Base-by-base conservation (phyloP, 2,329 filamentous ascomycete genomes). In the Ceratocystis smalleyi region DNA sequence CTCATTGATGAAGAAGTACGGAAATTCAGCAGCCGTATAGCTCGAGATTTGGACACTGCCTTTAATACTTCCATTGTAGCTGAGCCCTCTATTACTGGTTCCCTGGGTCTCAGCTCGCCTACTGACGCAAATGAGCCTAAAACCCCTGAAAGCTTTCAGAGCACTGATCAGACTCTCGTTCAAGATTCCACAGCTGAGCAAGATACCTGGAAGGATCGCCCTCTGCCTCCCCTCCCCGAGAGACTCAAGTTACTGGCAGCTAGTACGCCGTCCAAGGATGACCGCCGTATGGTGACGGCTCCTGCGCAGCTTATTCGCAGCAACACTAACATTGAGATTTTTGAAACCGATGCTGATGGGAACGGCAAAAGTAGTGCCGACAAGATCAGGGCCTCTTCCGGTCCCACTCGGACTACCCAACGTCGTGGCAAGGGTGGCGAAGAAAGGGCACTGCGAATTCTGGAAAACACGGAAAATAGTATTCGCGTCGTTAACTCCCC, bases 21-120 rank as follows among this genome's bases (percentile, higher is more conserved):
- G 5, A 86, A 92, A 69, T 87, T 95, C 65, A 95, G 90, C 69
- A 57, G 51, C 69, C 90, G 90, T 70, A 85, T 96, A 67, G 89
- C 90, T 61, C 89, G 90, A 73, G 89, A 94, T 66, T 95, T 91
- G 71, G 91, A 97, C 71, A 89, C 94, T 70, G 91, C 91, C 1
- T 96, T 97, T 76, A 91, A 89, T 71, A 84, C 87, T 69, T 80
- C 78, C 8, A 69, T 82, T 10, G 74, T 81, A 15, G 71, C 73
- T 19, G 74, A 75, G 17, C 32, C 55, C 2, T 64, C 59, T 4
- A 40, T 45, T 17, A 62, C 17, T 19, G 64, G 30, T 12, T 60
- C 43, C 10, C n/a, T 49, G 2, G 61, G 68, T 27, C 27, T 66
- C 19, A 32, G 62, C 63, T 63, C 66, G 24, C 59, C 65, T 32